A percentile compares a stretch with the other conserved stretches of the same genome.
Conservation (phyloP, 495 filamentous ascomycete species). For the Letharia columbiana region DNA sequence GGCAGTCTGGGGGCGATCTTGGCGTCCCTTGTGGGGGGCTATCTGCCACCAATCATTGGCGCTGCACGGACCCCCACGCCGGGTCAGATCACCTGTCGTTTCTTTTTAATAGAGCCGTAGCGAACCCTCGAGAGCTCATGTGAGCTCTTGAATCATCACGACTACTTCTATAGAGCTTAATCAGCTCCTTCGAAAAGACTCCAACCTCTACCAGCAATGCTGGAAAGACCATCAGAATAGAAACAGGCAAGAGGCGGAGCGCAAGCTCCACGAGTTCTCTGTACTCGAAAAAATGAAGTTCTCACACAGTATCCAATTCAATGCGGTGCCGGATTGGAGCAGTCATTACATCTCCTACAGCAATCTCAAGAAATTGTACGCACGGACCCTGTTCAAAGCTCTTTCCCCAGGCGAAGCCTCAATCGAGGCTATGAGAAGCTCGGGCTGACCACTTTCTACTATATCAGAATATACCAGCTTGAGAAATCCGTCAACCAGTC, state of each 20-base stretch:
- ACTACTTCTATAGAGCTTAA: slow-evolving; percentile 11
- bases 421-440: not conserved
- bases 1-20: not conserved
- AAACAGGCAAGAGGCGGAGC: slow-evolving; percentile 16
- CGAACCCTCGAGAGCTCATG: slow-evolving; percentile 8
- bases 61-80: not conserved
- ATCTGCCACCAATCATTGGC: not conserved
- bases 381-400: slow-evolving; percentile 12
- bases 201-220: not conserved
- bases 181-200: slow-evolving; percentile 3
- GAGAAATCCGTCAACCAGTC: slow-evolving; percentile 64
- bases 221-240: not conserved
- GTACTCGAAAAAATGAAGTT: slow-evolving; percentile 81
- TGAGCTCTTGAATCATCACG: not conserved
- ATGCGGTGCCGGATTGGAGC: slow-evolving; percentile 98
- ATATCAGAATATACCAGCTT: slow-evolving; percentile 74
- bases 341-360: slow-evolving; percentile 95
- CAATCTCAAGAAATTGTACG: slow-evolving; percentile 96
- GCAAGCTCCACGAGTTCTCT: slow-evolving; percentile 24
- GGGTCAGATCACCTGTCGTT: not conserved
- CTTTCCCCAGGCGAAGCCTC: not conserved
- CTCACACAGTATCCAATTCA: slow-evolving; percentile 98
- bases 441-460: slow-evolving; percentile 26
- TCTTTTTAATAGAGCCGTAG: not conserved
- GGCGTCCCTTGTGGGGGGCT: not conserved